These are phyloP conservation scores for Starmerella bombicola DNA, from an alignment of 805 yeast genomes.

Conservation along the genomic window DNA sequence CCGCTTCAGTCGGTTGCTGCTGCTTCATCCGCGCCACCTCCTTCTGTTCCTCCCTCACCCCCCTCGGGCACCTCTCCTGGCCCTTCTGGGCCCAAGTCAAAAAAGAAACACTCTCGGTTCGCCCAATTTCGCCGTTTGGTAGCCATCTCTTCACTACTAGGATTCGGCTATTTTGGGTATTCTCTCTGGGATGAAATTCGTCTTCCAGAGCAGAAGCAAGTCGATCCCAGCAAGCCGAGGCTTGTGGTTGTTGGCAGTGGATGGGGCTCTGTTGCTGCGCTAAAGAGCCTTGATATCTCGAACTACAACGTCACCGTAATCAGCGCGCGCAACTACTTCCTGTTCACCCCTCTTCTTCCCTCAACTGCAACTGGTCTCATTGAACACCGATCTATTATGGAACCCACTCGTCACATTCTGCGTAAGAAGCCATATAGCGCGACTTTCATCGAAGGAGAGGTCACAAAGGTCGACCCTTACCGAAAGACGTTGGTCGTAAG, in stretches of 20 bases:
- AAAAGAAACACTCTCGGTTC: no score
- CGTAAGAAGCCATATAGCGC: conserved; percentile 60
- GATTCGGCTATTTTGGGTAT: conserved; percentile 49
- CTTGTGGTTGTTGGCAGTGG: conserved; percentile 66
- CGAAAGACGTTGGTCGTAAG: conserved; percentile 52
- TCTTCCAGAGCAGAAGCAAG: conserved; percentile 31
- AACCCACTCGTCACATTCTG: conserved; percentile 79
- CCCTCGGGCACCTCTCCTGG: no score
- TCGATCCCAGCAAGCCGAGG: conserved; percentile 55
- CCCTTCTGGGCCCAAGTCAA: no score
- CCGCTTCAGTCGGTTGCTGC: no score
- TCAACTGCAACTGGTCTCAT: conserved; percentile 91
- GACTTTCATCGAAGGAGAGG: conserved; percentile 86
- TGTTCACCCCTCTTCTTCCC: conserved; percentile 92
- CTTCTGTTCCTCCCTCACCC: no score
- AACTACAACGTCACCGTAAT: conserved; percentile 79
- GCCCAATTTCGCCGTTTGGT: conserved; percentile 14
- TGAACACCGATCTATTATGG: conserved; percentile 79
- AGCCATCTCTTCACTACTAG: conserved; percentile 26
- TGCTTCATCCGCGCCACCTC: no score
- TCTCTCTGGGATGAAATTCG: conserved; percentile 31
- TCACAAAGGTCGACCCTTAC: conserved; percentile 65
- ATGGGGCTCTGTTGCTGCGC: conserved; percentile 83
- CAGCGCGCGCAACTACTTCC: conserved; percentile 88
- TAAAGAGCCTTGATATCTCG: conserved; percentile 74